Evolutionary conservation across 768 basidiomycete species (phyloP).

Genomic region (Artomyces pyxidatus): DNA sequence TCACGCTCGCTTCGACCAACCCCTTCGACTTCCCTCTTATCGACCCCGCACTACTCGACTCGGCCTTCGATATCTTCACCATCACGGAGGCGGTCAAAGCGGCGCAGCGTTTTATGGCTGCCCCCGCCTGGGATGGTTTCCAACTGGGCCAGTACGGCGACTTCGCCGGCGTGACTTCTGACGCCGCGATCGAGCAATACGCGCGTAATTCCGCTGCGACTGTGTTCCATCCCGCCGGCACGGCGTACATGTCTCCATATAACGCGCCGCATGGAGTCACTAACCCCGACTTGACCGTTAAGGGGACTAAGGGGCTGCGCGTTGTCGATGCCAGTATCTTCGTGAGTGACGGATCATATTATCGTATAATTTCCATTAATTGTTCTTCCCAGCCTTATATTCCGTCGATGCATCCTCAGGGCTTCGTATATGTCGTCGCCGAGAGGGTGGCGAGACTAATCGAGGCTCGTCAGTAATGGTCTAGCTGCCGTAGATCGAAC

Average conservation of each 20-base stretch:
- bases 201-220: slow-evolving; percentile 13
- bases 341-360: background rate
- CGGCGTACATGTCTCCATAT: slow-evolving; percentile 34
- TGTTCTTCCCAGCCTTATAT: background rate
- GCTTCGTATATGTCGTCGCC: background rate
- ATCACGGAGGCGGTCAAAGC: slow-evolving; percentile 5
- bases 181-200: slow-evolving; percentile 17
- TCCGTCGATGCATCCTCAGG: slow-evolving; percentile 5
- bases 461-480: too few species aligned
- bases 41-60: slow-evolving; percentile 15
- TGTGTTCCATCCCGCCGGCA: slow-evolving; percentile 24
- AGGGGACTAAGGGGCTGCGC: slow-evolving; percentile 4
- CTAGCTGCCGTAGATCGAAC: too few species aligned
- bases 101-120: background rate
- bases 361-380: too few species aligned
- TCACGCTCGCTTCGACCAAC: slow-evolving; percentile 18
- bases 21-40: slow-evolving; percentile 21
- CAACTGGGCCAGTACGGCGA: background rate
- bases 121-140: slow-evolving; percentile 3
- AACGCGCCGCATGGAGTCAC: slow-evolving; percentile 31
- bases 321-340: slow-evolving; percentile 8
- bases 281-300: slow-evolving; percentile 20
- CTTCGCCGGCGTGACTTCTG: slow-evolving; percentile 1
- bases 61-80: slow-evolving; percentile 2
- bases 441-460: background rate